phyloP scores from a whole-genome alignment of 257 asterid genomes.

The Plectranthus barbatus region DNA sequence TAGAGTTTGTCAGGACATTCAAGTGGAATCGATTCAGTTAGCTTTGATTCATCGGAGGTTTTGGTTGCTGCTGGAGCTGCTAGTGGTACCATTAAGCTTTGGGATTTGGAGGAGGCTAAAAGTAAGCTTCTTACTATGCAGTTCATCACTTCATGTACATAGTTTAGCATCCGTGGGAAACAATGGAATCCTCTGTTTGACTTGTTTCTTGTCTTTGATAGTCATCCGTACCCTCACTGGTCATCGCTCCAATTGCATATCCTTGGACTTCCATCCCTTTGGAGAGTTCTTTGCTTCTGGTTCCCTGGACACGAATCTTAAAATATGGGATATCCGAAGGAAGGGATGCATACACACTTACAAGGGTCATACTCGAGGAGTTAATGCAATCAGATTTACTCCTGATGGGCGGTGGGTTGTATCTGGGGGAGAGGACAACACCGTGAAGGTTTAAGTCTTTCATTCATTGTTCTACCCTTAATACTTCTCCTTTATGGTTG shows the following conservation, averaged over 20 bases:
- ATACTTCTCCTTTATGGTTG: background rate
- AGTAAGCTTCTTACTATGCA: conserved; percentile 39
- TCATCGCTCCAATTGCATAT: conserved; percentile 95
- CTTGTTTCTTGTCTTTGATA: conserved; percentile 18
- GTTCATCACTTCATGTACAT: background rate
- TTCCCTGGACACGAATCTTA: conserved; percentile 89
- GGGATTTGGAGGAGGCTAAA: conserved; percentile 99
- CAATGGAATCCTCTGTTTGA: conserved; percentile 2
- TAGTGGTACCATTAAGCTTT: conserved; percentile 95
- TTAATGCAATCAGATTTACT: conserved; percentile 83
- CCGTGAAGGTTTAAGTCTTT: conserved; percentile 65
- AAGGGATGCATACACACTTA: conserved; percentile 97
- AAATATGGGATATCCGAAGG: conserved; percentile 97
- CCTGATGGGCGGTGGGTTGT: conserved; percentile 99
- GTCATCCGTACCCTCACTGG: conserved; percentile 96
- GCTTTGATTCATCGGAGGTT: conserved; percentile 94
- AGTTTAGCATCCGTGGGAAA: background rate
- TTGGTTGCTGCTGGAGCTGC: conserved; percentile 99
- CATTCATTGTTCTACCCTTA: background rate
- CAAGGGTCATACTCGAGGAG: conserved; percentile 97
- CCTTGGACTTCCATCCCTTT: conserved; percentile 95
- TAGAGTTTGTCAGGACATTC: conserved; percentile 98
- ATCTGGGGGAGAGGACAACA: conserved; percentile 97
- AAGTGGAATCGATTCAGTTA: conserved; percentile 94
- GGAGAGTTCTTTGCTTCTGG: conserved; percentile 99